Percentiles rank a stretch among this genome's conserved stretches.
Conservation (phyloP, 345 rosid genomes). For the Populus nigra region DNA sequence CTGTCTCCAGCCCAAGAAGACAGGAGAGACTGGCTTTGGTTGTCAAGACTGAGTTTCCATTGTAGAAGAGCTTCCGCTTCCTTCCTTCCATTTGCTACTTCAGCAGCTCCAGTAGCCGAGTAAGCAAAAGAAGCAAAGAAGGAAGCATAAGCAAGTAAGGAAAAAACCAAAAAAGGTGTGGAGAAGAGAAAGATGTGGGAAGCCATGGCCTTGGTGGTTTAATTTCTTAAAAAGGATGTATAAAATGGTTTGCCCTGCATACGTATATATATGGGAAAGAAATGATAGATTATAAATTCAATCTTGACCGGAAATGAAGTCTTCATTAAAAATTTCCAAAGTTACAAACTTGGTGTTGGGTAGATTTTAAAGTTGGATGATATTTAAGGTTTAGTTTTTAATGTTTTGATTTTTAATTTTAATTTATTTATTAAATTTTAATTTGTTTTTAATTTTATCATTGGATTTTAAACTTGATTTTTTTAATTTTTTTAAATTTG, state of each 20-base stretch:
- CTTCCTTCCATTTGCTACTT: not conserved
- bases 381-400: too few relatives aligned
- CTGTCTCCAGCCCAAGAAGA: slow-evolving; percentile 7
- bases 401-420: too few relatives aligned
- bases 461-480: too few relatives aligned
- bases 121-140: not conserved
- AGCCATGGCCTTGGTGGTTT: not conserved
- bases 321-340: too few relatives aligned
- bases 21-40: slow-evolving; percentile 2
- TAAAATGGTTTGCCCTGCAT: too few relatives aligned
- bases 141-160: not conserved
- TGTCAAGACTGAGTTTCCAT: slow-evolving; percentile 24
- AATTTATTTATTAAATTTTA: too few relatives aligned
- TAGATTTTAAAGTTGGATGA: not conserved
- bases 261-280: not conserved
- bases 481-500: too few relatives aligned
- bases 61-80: slow-evolving; percentile 22
- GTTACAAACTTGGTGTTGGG: not conserved
- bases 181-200: not conserved
- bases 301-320: too few relatives aligned
- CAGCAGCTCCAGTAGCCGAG: not conserved
- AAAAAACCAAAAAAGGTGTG: not conserved
- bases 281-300: too few relatives aligned
- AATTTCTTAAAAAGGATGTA: too few relatives aligned
- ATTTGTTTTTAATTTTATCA: too few relatives aligned